Conservation (phyloP, 2,329 filamentous ascomycete species). For the Raffaelea arxii region DNA sequence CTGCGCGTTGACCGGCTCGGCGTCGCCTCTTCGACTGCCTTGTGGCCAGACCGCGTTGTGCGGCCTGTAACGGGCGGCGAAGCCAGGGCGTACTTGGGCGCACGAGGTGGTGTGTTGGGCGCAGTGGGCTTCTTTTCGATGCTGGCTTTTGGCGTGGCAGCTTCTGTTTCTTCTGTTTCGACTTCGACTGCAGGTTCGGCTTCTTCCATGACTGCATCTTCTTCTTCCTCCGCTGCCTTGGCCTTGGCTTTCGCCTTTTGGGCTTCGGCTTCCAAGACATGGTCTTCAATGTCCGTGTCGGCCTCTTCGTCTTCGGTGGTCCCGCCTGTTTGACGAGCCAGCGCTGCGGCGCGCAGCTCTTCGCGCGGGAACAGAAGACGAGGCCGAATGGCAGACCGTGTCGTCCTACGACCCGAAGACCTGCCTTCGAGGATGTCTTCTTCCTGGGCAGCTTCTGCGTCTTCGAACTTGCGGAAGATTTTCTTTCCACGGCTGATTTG, state of each 20-base stretch:
- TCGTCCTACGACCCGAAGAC: slow-evolving; percentile 33
- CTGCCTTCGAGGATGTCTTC: slow-evolving; percentile 18
- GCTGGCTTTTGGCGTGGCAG: slow-evolving; percentile 29
- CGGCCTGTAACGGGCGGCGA: slow-evolving; percentile 55
- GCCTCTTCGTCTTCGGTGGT: slow-evolving; percentile 48
- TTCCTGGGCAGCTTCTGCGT: slow-evolving; percentile 13
- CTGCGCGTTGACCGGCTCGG: slow-evolving; percentile 29
- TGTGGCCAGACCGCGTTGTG: slow-evolving; percentile 46
- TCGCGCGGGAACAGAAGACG: slow-evolving; percentile 58
- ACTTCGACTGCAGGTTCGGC: slow-evolving; percentile 41
- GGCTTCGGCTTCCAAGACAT: slow-evolving; percentile 25
- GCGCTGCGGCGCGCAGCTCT: slow-evolving; percentile 33
- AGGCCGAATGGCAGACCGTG: slow-evolving; percentile 61
- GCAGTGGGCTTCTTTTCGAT: slow-evolving; percentile 22
- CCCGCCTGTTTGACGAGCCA: slow-evolving; percentile 23
- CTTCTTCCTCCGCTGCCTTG: no score
- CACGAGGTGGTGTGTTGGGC: slow-evolving; percentile 38
- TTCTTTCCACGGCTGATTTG: slow-evolving; percentile 63
- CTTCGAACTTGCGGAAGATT: slow-evolving; percentile 59
- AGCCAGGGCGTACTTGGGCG: slow-evolving; percentile 41
- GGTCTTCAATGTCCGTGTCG: slow-evolving; percentile 48
- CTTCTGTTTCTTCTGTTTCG: slow-evolving; percentile 22
- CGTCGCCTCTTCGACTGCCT: slow-evolving; percentile 32
- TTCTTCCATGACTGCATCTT: slow-evolving; percentile 31
- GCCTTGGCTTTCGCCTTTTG: no score